Base-by-base conservation (phyloP, 140 eudicot species). In the Erigeron philadelphicus region DNA sequence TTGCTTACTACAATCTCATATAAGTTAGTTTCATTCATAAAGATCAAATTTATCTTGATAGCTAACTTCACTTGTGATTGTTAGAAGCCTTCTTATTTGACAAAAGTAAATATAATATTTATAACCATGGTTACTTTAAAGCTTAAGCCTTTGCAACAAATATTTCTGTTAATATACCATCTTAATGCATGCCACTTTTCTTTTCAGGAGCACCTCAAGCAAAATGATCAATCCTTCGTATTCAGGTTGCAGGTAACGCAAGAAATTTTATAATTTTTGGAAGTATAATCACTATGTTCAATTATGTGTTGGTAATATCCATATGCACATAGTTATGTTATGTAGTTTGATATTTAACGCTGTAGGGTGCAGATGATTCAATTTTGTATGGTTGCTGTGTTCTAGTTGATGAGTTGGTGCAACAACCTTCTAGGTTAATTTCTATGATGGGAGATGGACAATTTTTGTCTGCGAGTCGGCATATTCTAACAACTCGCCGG, bases 371-470 rank as follows among this genome's bases (percentile, higher is more conserved):
- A 79, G 99, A 93, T 89, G 84, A 86, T 71, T 89, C 99, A 74
- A 87, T 87, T 45, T 78, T 93, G 46, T 93, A 89, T 66, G 99
- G 99, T 70, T 93, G 97, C 78, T 93, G 99, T 77, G 92, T 93
- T 67, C 75, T 94, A 67, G 94, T 94, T 60, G 99, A 94, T 13
- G 99, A 94, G 80, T 72, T 94, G 40, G 85, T 94, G 48, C 97
- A 90, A 65, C 88, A 87, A 72, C 94, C 95, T 4, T 89, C 99
- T 55, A 84, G 91, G 66, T 85, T 94, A 81, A 77, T 94, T 68
- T 87, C 97, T 15, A 77, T 80, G 78, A 79, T 82, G 61, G 83
- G 95, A 64, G 95, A 89, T 69, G 83, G 80, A 52, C 86, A 81
- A 57, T 70, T 79, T 42, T 25, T 38, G n/a, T 68, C 85, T 54